phyloP scores from a whole-genome alignment of 1,139 yeast genomes.

The Insectozyma bohioensis region DNA sequence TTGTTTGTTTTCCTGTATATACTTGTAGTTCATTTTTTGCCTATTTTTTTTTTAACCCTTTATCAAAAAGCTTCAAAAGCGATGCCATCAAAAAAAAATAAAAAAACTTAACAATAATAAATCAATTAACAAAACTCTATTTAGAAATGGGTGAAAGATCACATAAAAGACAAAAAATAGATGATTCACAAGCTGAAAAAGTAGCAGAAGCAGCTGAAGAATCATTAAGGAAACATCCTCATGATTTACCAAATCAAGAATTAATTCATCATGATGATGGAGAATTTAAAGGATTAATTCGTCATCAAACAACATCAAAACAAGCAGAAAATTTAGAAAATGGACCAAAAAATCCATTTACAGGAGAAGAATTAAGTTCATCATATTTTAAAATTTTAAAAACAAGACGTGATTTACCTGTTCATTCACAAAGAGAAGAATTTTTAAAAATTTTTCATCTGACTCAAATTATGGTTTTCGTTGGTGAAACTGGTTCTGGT shows the following conservation, averaged over 20 bases:
- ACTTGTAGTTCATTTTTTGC: no score
- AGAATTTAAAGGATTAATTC: conserved; percentile 52
- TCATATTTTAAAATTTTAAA: conserved; percentile 77
- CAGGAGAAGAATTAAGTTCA: conserved; percentile 58
- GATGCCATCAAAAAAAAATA: no score
- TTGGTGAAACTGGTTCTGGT: conserved; percentile 99
- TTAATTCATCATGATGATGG: conserved; percentile 46
- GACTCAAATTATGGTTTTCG: conserved; percentile 95
- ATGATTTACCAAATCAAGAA: conserved; percentile 15
- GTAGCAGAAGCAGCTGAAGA: conserved; percentile 47
- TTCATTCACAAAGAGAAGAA: conserved; percentile 89
- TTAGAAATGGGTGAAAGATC: conserved; percentile 20
- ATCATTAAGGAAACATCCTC: conserved; percentile 36
- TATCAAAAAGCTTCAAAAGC: no score
- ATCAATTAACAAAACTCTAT: no score
- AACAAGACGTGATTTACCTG: conserved; percentile 84
- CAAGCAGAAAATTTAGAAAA: conserved; percentile 68
- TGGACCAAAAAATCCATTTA: conserved; percentile 73
- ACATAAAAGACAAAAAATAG: conserved; percentile 18
- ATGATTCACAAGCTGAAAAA: conserved; percentile 21
- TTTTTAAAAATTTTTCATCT: conserved; percentile 79
- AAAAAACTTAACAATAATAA: no score
- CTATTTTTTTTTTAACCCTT: no score
- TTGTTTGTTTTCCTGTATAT: no score
- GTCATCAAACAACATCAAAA: conserved; percentile 72